Conservation (phyloP, 768 basidiomycete species). For the Melanogaster broomeanus region DNA sequence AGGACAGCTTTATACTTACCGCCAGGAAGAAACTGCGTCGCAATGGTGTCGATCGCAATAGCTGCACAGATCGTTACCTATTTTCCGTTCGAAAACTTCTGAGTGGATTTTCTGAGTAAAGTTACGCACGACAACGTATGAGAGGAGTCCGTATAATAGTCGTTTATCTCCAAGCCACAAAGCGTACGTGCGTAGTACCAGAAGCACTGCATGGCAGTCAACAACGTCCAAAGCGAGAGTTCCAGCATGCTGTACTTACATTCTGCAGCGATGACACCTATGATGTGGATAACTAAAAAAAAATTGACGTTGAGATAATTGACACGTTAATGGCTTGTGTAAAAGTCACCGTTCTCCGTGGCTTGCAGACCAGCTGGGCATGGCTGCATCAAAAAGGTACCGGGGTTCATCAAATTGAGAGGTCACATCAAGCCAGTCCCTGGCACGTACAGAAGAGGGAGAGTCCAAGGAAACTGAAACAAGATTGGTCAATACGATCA, state of each 20-base stretch:
- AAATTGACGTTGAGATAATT: not conserved
- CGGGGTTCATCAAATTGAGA: too few species aligned
- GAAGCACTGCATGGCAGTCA: constrained; percentile 10
- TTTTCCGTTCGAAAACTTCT: not conserved
- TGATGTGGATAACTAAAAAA: constrained; percentile 6
- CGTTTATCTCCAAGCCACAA: constrained; percentile 14
- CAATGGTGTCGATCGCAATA: constrained; percentile 1
- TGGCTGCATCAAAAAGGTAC: not conserved
- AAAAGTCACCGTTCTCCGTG: constrained; percentile 10
- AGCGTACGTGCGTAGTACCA: constrained; percentile 25
- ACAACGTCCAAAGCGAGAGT: not conserved
- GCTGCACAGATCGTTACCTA: constrained; percentile 10
- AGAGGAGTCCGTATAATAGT: constrained; percentile 11
- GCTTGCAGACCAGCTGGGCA: constrained; percentile 1
- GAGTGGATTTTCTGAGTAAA: not conserved
- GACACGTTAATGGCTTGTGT: not conserved
- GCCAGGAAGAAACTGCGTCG: constrained; percentile 3
- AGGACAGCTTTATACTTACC: constrained; percentile 2
- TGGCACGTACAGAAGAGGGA: constrained; percentile 6
- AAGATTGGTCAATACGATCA: too few species aligned
- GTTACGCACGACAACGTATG: constrained; percentile 9
- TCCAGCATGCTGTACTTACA: not conserved
- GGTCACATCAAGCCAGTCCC: not conserved
- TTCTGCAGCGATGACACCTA: constrained; percentile 9
- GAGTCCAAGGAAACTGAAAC: constrained; percentile 5